Evolutionary conservation across 352 stramenopile species (phyloP).

Genomic region (Thalassiosira exigua): DNA sequence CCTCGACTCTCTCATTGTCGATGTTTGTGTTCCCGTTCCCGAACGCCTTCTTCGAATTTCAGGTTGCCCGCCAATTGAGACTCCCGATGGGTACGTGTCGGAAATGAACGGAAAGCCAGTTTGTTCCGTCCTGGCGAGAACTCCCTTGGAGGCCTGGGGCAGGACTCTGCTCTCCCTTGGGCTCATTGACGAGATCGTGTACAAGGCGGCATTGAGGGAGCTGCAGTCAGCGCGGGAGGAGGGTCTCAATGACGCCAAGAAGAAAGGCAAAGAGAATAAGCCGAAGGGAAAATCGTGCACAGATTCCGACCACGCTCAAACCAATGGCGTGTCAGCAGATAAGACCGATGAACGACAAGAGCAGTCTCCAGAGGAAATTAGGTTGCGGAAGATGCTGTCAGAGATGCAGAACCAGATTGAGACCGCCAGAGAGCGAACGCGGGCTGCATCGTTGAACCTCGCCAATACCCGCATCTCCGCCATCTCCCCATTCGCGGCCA

Average conservation of each 20-base stretch:
- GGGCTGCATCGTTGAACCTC: conserved; percentile 60
- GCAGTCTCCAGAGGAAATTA: conserved; percentile 49
- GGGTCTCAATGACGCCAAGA: conserved; percentile 57
- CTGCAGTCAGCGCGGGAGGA: conserved; percentile 45
- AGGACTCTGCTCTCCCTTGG: conserved; percentile 76
- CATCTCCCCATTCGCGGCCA: conserved; percentile 74
- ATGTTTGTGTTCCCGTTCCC: conserved; percentile 4
- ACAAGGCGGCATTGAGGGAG: conserved; percentile 58
- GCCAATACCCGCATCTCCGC: conserved; percentile 66
- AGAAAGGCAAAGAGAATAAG: conserved; percentile 56
- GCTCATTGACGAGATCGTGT: conserved; percentile 84
- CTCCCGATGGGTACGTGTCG: conserved; percentile 51
- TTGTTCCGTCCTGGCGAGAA: conserved; percentile 63
- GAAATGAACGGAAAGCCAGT: conserved; percentile 79
- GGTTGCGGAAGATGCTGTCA: conserved; percentile 61
- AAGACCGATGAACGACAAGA: conserved; percentile 36
- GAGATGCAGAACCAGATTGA: conserved; percentile 58
- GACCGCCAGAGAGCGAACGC: conserved; percentile 56
- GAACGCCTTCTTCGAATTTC: neutral
- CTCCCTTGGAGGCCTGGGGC: conserved; percentile 81
- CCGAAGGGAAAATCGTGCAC: conserved; percentile 43
- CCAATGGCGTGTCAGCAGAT: conserved; percentile 17
- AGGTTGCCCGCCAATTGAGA: conserved; percentile 54
- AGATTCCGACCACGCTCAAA: conserved; percentile 16
- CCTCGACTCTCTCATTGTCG: neutral